phyloP scores from a whole-genome alignment of 2,329 filamentous ascomycete species.

The Penicillium sclerotiorum region DNA sequence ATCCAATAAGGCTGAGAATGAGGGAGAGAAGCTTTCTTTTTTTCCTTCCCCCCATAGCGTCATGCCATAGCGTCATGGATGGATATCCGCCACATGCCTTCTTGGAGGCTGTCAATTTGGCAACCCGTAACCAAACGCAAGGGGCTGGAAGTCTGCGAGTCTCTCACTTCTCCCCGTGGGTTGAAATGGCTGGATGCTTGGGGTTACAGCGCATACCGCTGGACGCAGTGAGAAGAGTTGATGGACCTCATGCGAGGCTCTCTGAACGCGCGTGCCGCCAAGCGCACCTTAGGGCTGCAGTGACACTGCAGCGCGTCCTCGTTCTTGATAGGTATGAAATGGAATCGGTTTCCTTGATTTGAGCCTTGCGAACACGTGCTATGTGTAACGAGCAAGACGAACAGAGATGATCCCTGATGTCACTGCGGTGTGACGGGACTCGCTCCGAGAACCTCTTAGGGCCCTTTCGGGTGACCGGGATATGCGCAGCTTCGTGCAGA shows the following conservation, averaged over 20 bases:
- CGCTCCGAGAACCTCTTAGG: background rate
- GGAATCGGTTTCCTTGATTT: background rate
- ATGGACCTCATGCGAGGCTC: background rate
- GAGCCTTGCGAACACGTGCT: background rate
- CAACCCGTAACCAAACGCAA: background rate
- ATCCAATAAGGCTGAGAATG: background rate
- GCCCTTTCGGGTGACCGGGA: background rate
- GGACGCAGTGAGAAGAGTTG: background rate
- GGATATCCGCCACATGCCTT: too few relatives aligned
- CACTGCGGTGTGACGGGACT: slow-evolving; percentile 1
- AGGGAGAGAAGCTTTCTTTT: too few relatives aligned
- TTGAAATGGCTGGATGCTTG: slow-evolving; percentile 1
- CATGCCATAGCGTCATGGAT: too few relatives aligned
- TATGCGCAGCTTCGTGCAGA: background rate
- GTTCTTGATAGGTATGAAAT: too few relatives aligned
- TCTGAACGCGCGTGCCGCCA: background rate
- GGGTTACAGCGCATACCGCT: slow-evolving; percentile 12
- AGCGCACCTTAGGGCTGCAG: background rate
- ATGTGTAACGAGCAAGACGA: background rate
- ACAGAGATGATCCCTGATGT: background rate
- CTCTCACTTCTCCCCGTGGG: too few relatives aligned
- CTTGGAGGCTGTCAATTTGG: too few relatives aligned
- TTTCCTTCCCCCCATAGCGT: too few relatives aligned
- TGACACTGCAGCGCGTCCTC: background rate
- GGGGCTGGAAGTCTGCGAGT: slow-evolving; percentile 1